Conservation (phyloP, 2,329 filamentous ascomycete species). For the Diaporthe ilicicola region DNA sequence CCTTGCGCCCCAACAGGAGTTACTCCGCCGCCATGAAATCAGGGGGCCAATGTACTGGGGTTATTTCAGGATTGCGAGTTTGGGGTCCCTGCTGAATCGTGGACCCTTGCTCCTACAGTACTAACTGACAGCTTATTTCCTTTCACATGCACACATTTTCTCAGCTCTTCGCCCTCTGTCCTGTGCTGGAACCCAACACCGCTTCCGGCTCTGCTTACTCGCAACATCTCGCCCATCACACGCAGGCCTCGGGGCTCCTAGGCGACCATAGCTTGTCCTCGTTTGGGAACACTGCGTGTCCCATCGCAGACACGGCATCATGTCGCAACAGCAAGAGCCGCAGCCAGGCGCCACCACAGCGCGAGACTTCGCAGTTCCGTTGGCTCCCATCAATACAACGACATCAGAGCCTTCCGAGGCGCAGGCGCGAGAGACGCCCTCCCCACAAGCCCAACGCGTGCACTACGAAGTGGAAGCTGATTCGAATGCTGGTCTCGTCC, state of each 20-base stretch:
- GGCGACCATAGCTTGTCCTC: no score
- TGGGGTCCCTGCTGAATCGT: constrained; percentile 10
- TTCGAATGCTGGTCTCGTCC: constrained; percentile 30
- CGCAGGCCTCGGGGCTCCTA: not conserved
- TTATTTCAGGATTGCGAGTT: constrained; percentile 2
- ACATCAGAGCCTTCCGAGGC: not conserved
- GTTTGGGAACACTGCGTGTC: not conserved
- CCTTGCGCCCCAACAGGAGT: not conserved
- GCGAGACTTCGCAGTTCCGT: constrained; percentile 30
- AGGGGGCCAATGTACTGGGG: not conserved
- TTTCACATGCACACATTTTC: not conserved
- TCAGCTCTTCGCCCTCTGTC: not conserved
- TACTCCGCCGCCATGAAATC: not conserved
- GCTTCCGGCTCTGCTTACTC: not conserved
- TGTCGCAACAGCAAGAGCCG: constrained; percentile 5
- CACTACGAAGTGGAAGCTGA: constrained; percentile 39
- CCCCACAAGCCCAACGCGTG: constrained; percentile 31
- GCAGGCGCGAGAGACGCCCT: constrained; percentile 2
- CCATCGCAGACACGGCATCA: not conserved
- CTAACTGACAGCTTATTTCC: constrained; percentile 3
- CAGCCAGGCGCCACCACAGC: constrained; percentile 17
- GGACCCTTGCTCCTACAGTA: not conserved
- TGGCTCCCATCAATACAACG: constrained; percentile 25
- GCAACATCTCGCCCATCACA: not conserved
- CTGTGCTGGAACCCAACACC: not conserved